A percentile compares a stretch with the other conserved stretches of the same genome.
Conservation (phyloP, 352 stramenopile species). For the Globisporangium okanoganense region DNA sequence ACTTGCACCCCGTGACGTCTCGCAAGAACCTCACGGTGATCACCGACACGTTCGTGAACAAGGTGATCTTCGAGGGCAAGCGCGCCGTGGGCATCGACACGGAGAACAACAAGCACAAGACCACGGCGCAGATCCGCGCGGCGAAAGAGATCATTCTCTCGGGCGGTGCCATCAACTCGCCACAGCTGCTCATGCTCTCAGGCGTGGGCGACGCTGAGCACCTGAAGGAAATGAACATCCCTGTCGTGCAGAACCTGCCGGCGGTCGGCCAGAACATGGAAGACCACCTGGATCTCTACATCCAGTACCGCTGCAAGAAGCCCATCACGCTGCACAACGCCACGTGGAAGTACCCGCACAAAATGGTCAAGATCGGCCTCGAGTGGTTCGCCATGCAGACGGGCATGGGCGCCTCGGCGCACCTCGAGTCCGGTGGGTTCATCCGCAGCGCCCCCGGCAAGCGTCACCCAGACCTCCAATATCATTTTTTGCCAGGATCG, state of each 20-base stretch:
- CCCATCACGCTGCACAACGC: conserved; percentile 88
- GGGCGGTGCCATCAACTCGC: conserved; percentile 86
- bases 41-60: conserved; percentile 82
- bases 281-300: conserved; percentile 86
- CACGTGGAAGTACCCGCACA: conserved; percentile 88
- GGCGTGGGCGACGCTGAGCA: conserved; percentile 77
- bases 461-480: conserved; percentile 85
- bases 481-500: conserved; percentile 87
- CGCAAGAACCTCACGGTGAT: conserved; percentile 72
- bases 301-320: conserved; percentile 88
- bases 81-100: conserved; percentile 73
- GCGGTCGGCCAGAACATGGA: conserved; percentile 88
- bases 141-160: conserved; percentile 88
- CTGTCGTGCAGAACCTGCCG: conserved; percentile 70
- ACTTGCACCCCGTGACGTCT: conserved; percentile 63
- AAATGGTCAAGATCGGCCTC: conserved; percentile 82
- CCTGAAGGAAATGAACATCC: conserved; percentile 69
- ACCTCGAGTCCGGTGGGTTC: conserved; percentile 86
- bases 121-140: conserved; percentile 40
- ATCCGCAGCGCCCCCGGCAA: conserved; percentile 78
- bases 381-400: conserved; percentile 76
- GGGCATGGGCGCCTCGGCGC: conserved; percentile 70
- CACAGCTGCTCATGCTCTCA: conserved; percentile 86
- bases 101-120: conserved; percentile 61
- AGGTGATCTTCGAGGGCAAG: conserved; percentile 81